Evolutionary conservation across 2,329 filamentous ascomycete species (phyloP).

Genomic region (Aspergillus chevalieri): DNA sequence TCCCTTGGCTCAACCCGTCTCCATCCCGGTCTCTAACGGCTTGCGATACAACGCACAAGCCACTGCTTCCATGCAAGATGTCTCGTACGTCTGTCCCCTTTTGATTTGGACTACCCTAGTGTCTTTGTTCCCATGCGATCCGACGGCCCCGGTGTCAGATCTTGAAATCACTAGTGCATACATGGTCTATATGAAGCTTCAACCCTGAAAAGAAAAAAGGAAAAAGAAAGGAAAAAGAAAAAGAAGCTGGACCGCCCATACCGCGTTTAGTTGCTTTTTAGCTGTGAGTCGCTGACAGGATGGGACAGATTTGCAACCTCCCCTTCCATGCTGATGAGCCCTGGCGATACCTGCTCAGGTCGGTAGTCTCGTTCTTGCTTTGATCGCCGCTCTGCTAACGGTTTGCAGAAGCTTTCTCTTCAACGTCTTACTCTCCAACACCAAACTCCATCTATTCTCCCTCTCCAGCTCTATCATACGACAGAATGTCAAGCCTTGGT

Average conservation of each 20-base stretch:
- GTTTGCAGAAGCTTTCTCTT: background rate
- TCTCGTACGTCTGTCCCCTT: conserved; percentile 49
- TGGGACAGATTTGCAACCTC: conserved; percentile 45
- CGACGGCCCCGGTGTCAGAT: background rate
- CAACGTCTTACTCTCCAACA: conserved; percentile 30
- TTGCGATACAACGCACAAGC: conserved; percentile 49
- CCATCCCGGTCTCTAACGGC: conserved; percentile 43
- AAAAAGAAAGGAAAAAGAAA: too few species aligned
- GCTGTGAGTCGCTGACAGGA: background rate
- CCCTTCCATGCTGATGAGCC: conserved; percentile 46
- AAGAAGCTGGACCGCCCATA: too few species aligned
- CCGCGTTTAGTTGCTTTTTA: too few species aligned
- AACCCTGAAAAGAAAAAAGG: too few species aligned
- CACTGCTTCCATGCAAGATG: conserved; percentile 44
- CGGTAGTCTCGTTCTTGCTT: conserved; percentile 34
- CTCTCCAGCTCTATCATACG: conserved; percentile 27
- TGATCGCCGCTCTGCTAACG: background rate
- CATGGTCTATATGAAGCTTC: too few species aligned
- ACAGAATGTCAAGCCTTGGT: conserved; percentile 34
- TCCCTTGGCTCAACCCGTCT: conserved; percentile 39
- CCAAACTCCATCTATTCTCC: conserved; percentile 30
- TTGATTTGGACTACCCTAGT: conserved; percentile 28
- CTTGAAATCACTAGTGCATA: too few species aligned
- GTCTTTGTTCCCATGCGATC: background rate
- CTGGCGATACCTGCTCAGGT: conserved; percentile 50